Percentiles rank a stretch among this genome's conserved stretches.
Evolutionary conservation across 805 yeast genomes (phyloP).

Genomic region (Pichia paraexigua): DNA sequence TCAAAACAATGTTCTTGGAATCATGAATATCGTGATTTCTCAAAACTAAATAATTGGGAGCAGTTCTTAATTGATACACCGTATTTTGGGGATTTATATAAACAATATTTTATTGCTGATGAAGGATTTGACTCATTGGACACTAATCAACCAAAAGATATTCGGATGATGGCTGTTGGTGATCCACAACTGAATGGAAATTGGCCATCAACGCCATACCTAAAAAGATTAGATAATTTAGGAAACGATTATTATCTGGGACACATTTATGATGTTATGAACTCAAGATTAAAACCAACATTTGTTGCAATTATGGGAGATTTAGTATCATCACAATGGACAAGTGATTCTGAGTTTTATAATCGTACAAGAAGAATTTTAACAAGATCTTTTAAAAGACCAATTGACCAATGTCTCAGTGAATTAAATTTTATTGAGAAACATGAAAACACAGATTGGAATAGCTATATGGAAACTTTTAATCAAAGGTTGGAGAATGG

Average conservation of each 20-base stretch:
- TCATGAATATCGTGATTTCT: conserved; percentile 19
- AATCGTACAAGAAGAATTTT: conserved; percentile 70
- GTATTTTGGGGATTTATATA: conserved; percentile 28
- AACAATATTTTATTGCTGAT: conserved; percentile 25
- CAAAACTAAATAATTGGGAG: conserved; percentile 13
- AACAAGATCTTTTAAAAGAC: conserved; percentile 59
- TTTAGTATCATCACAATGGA: conserved; percentile 91
- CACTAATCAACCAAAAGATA: conserved; percentile 17
- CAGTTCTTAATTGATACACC: conserved; percentile 21
- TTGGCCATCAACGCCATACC: conserved; percentile 60
- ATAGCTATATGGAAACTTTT: conserved; percentile 32
- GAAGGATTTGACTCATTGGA: not conserved
- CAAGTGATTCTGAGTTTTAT: conserved; percentile 75
- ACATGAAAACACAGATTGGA: conserved; percentile 53
- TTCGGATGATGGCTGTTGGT: conserved; percentile 76
- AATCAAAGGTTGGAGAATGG: conserved; percentile 26
- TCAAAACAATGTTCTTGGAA: conserved; percentile 56
- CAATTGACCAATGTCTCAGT: conserved; percentile 39
- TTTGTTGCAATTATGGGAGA: conserved; percentile 92
- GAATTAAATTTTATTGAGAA: conserved; percentile 39
- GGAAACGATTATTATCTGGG: conserved; percentile 90
- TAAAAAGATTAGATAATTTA: conserved; percentile 70
- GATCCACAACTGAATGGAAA: conserved; percentile 96
- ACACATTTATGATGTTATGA: conserved; percentile 68
- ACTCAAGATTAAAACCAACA: conserved; percentile 55